Base-by-base conservation (phyloP, 352 stramenopile genomes). In the Globisporangium paddicum region DNA sequence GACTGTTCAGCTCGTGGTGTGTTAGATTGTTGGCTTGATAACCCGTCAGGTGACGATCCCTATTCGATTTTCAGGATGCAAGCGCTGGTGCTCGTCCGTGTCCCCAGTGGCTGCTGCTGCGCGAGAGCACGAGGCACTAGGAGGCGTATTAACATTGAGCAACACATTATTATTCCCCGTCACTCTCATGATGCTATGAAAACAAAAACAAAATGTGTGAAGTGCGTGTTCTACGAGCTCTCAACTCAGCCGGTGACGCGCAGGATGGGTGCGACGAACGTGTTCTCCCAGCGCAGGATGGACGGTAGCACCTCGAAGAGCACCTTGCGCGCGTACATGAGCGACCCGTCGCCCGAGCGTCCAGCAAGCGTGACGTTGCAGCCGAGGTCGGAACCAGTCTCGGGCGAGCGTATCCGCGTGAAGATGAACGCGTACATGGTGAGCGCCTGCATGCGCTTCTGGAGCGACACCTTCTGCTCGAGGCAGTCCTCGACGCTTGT, bases 371-470 rank as follows among this genome's bases (percentile, higher is more conserved):
- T 64, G 23, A 80, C 68, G 47, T 55, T 53, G 45, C 66, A 75
- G 7, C 72, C 72, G 2, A 55, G 18, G 10, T 49, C 30, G 14
- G 37, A 38, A 16, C 26, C 57, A 7, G 59, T 60, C 3, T 56
- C 52, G 5, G 60, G 66, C 35, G 38, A 16, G 18, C 14, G 38
- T 34, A 63, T 42, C 44, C 63, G 66, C 34, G 56, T 56, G 45
- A 80, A 77, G 18, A 60, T 42, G 28, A 80, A 70, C 25, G 60
- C 63, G 56, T 80, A 73, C 66, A 73, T 73, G n/a, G 69, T 76
- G 10, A 71, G 56, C 21, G 68, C 50, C 16, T 55, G 48, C 23
- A 77, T 55, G 30, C 60, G 59, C 25, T 52, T 47, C 21, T 54
- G 13, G 4, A 55, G 51, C 47, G 70, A 59, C 45, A 67, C 46